A percentile compares a stretch with the other conserved stretches of the same genome.
Evolutionary conservation across 2,329 filamentous ascomycete species (phyloP).

Genomic region (Eurotiales sp.): DNA sequence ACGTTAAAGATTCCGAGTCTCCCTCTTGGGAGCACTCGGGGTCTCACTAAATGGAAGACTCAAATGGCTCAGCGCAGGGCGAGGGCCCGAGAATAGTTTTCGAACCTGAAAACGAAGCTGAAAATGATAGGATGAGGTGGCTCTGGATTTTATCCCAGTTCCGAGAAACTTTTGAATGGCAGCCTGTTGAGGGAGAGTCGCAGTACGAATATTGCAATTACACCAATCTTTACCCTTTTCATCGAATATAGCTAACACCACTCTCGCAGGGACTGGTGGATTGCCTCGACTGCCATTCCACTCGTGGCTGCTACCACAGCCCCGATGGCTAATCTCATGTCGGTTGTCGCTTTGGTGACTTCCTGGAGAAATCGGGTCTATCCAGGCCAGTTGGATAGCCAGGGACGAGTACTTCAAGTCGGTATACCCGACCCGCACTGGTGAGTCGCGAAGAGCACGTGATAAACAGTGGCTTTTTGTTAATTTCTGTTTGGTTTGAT

Average conservation of each 20-base stretch:
- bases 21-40: not conserved
- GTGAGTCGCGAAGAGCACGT: slow-evolving; percentile 40
- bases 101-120: slow-evolving; percentile 2
- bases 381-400: slow-evolving; percentile 44
- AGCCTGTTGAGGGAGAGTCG: slow-evolving; percentile 41
- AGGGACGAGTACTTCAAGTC: slow-evolving; percentile 47
- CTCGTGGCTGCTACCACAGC: slow-evolving; percentile 80
- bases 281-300: slow-evolving; percentile 57
- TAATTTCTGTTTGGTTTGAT: slow-evolving; percentile 4
- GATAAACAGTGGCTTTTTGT: not conserved
- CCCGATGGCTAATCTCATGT: slow-evolving; percentile 82
- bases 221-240: not conserved
- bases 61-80: not conserved
- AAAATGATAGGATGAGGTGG: not conserved
- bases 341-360: slow-evolving; percentile 78
- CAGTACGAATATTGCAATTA: slow-evolving; percentile 19
- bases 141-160: slow-evolving; percentile 21
- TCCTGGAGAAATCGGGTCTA: slow-evolving; percentile 63
- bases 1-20: not conserved
- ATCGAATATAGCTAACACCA: not conserved
- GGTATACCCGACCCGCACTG: slow-evolving; percentile 67
- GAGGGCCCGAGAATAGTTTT: slow-evolving; percentile 5
- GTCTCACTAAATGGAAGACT: not conserved
- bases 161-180: slow-evolving; percentile 27
- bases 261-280: slow-evolving; percentile 47